Evolutionary conservation across 2,329 filamentous ascomycete genomes (phyloP), one percentile per base, ranked within the genome.

Genomic region (Verticillium isaacii): DNA sequence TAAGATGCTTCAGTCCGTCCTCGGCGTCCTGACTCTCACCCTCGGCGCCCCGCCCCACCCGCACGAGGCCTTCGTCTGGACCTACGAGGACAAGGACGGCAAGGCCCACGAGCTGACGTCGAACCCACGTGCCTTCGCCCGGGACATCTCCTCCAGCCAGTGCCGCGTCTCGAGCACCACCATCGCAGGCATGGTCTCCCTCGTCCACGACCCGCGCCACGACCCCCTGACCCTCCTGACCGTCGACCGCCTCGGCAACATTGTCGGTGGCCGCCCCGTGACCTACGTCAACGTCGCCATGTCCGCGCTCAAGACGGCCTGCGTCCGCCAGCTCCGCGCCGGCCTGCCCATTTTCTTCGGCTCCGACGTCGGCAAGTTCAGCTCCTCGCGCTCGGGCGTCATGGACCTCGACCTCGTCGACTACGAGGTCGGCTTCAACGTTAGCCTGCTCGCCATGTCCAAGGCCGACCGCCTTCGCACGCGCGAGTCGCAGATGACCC

Each of bases 301-400:
- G 81, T 66, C 74, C 1, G 79, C 84, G 0, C 87, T 96, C 67
- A 96, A 96, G 75, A 71, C 78, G 0, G 87, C 89, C 0, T 90
- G 89, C 68, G 85, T 96, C 57, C 80, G 84, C 34, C 95, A 93
- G 91, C 84, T 96, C 57, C 85, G 86, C 70, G 87, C 88, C 12
- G 92, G 91, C 1, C 77, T 91, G 5, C 92, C 93, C 11, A 85
- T 96, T 58, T 96, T 96, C 82, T 96, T 97, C 72, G 93, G 93
- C 61, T 90, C 85, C 58, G 93, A 97, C 69, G 92, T 96, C 0
- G 92, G 92, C 65, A 91, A 96, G 73, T 93, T 89, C 74, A 90
- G 86, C 61, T 88, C 93, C 71, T 79, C 77, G 0, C 68, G 68
- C 1, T 81, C 82, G 2, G 92, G 92, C 17, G 86, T 96, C 71